A percentile compares a stretch with the other conserved stretches of the same genome.
Conservation (phyloP, 2,329 filamentous ascomycete species). For the Aspergillus texensis region DNA sequence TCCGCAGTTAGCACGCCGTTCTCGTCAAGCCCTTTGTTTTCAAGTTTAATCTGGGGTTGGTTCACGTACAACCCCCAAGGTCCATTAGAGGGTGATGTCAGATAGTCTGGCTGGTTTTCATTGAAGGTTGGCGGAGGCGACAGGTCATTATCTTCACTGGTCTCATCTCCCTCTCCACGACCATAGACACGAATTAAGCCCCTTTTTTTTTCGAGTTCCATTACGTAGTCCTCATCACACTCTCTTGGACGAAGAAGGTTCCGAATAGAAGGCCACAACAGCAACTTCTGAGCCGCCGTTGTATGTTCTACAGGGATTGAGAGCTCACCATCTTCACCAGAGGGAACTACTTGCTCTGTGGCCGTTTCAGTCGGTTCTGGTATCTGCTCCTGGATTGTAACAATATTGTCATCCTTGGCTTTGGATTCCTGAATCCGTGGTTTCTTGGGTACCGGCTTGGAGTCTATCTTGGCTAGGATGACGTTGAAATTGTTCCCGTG, state of each 20-base stretch:
- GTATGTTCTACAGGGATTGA: conserved; percentile 84
- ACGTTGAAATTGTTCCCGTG: conserved; percentile 15
- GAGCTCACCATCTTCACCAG: conserved; percentile 56
- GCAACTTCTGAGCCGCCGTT: conserved; percentile 78
- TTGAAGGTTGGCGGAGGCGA: conserved; percentile 34
- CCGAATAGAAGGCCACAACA: conserved; percentile 71
- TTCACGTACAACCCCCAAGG: conserved; percentile 52
- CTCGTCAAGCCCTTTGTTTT: conserved; percentile 54
- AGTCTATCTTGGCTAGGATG: not conserved
- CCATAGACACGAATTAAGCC: conserved; percentile 77
- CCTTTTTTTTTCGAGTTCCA: conserved; percentile 72
- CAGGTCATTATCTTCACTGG: conserved; percentile 51
- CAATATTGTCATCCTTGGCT: conserved; percentile 15
- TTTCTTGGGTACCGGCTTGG: conserved; percentile 1
- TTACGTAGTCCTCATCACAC: conserved; percentile 71
- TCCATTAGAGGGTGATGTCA: conserved; percentile 44
- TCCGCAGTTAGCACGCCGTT: conserved; percentile 58
- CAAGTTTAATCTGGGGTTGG: conserved; percentile 31
- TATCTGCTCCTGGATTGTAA: conserved; percentile 8
- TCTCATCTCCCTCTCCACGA: conserved; percentile 72
- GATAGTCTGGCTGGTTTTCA: conserved; percentile 29
- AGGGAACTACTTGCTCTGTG: conserved; percentile 17
- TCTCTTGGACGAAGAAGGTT: conserved; percentile 61
- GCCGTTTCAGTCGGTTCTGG: not conserved
- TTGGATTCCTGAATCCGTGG: conserved; percentile 15